Evolutionary conservation across 2,329 filamentous ascomycete species (phyloP).

Genomic region (Hypoxylon sp.): DNA sequence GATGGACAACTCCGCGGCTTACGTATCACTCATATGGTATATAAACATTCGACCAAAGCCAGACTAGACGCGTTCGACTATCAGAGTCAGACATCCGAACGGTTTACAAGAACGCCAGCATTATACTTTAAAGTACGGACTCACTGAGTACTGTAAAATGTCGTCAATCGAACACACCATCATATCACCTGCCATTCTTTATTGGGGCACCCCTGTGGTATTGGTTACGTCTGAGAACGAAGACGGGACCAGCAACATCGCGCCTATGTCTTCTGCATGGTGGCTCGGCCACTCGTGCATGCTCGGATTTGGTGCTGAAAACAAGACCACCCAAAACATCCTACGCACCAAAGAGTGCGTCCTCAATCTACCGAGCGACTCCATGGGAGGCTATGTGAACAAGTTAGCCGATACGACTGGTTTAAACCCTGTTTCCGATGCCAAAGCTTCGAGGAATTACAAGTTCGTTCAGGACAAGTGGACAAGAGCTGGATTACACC

Average conservation of each 20-base stretch:
- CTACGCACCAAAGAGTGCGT: conserved; percentile 58
- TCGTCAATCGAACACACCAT: conserved; percentile 34
- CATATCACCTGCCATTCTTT: conserved; percentile 57
- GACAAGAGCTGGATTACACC: conserved; percentile 51
- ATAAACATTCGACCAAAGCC: conserved; percentile 2
- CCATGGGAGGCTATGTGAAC: conserved; percentile 54
- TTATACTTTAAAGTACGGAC: background rate
- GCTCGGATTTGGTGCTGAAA: conserved; percentile 54
- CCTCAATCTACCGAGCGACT: conserved; percentile 56
- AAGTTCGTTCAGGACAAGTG: conserved; percentile 57
- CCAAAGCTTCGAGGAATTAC: conserved; percentile 52
- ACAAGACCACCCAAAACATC: conserved; percentile 57
- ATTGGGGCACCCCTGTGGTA: conserved; percentile 58
- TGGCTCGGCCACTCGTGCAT: conserved; percentile 60
- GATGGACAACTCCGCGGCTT: conserved; percentile 26
- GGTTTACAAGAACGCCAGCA: conserved; percentile 5
- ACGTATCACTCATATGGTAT: conserved; percentile 2
- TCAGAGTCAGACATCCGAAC: background rate
- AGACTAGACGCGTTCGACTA: background rate
- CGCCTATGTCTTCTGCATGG: conserved; percentile 59
- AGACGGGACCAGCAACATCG: conserved; percentile 57
- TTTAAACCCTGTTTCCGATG: conserved; percentile 45
- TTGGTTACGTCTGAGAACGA: conserved; percentile 57
- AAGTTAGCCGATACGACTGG: conserved; percentile 56
- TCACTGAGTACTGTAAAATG: conserved; percentile 7